Conservation (phyloP, 768 basidiomycete species). For the Pholiota conissans region DNA sequence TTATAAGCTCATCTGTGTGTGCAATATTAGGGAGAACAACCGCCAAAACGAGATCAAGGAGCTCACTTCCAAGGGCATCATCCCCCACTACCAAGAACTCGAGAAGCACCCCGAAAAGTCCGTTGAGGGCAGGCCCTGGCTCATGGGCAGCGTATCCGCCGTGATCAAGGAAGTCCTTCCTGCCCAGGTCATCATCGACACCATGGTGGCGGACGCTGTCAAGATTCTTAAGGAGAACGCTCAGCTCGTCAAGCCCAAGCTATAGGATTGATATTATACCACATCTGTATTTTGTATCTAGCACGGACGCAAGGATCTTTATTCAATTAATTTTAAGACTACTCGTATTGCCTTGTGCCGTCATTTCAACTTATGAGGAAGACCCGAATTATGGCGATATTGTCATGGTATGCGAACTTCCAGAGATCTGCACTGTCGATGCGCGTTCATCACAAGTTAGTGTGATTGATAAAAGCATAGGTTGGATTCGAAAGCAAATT, state of each 20-base stretch:
- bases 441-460: no score
- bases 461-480: no score
- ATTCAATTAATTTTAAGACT: constrained; percentile 2
- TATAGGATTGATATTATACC: constrained; percentile 9
- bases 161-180: constrained; percentile 76
- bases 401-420: no score
- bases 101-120: constrained; percentile 83
- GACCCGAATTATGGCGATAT: no score
- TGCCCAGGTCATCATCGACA: constrained; percentile 80
- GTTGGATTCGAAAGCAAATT: no score
- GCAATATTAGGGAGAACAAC: constrained; percentile 63
- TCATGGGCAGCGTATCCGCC: constrained; percentile 82
- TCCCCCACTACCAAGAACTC: constrained; percentile 73
- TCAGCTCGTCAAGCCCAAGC: constrained; percentile 38
- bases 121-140: constrained; percentile 64
- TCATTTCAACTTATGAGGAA: no score
- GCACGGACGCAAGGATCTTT: constrained; percentile 2
- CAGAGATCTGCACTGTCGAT: no score
- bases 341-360: no score
- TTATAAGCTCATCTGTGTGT: neutral
- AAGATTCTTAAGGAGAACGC: constrained; percentile 34
- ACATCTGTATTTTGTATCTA: constrained; percentile 6
- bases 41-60: constrained; percentile 79
- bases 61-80: constrained; percentile 78
- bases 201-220: constrained; percentile 57